These are phyloP conservation scores for Fraxinus greggii DNA, from an alignment of 305 asterid species.

Conservation along the genomic window DNA sequence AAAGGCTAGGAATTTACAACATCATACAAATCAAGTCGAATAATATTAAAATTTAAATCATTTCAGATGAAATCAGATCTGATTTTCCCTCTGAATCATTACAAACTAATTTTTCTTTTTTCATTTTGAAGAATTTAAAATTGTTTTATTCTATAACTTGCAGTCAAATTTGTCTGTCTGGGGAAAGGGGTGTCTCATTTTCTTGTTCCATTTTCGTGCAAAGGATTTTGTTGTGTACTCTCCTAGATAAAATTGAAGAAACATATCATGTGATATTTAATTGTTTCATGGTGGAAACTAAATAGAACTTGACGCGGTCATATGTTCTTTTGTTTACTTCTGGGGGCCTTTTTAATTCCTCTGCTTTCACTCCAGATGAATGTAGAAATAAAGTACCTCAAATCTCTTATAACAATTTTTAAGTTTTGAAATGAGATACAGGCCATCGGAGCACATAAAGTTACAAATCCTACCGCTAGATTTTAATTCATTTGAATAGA, in stretches of 20 bases:
- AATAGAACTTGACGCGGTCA: neutral
- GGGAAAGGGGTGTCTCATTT: neutral
- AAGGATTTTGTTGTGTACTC: neutral
- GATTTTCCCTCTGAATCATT: neutral
- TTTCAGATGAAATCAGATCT: neutral
- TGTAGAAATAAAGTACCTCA: neutral
- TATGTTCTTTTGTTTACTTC: neutral
- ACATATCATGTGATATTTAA: neutral
- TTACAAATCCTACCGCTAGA: neutral
- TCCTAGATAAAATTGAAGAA: neutral
- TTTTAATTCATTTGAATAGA: neutral
- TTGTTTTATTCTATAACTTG: neutral
- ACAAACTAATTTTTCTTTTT: neutral
- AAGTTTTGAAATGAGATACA: neutral
- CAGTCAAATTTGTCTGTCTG: neutral
- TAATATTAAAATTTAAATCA: neutral
- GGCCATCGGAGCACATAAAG: neutral
- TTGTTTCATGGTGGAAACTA: neutral
- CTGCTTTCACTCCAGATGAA: neutral
- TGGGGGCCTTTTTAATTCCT: neutral
- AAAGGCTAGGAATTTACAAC: neutral
- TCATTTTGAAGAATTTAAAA: neutral
- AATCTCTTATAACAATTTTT: neutral
- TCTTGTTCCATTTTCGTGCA: neutral
- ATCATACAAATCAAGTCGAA: neutral